Evolutionary conservation across 2,329 filamentous ascomycete genomes (phyloP).

Genomic region (Paracamarosporium sp.): DNA sequence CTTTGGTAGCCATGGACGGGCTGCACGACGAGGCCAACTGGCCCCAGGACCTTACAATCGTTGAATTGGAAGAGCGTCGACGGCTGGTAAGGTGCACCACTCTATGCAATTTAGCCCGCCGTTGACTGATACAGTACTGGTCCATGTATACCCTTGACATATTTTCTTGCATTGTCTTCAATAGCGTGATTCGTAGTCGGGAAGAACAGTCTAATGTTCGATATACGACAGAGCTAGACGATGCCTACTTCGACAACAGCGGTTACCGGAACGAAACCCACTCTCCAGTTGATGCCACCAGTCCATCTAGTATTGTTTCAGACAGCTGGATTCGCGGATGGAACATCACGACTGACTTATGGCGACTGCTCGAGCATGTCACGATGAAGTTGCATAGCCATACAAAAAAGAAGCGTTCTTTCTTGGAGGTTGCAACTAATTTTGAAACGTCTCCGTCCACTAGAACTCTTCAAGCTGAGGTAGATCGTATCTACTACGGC

Average conservation of each 20-base stretch:
- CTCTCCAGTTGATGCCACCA: conserved; percentile 22
- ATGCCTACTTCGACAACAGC: conserved; percentile 48
- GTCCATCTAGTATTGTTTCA: conserved; percentile 15
- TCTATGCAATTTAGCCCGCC: not conserved
- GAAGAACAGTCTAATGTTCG: conserved; percentile 56
- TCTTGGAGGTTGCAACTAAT: conserved; percentile 12
- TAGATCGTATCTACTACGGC: conserved; percentile 18
- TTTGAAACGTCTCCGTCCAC: conserved; percentile 26
- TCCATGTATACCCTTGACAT: conserved; percentile 65
- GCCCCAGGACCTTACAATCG: conserved; percentile 53
- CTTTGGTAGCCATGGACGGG: conserved; percentile 55
- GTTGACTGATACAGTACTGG: conserved; percentile 51
- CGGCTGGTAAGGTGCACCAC: not conserved
- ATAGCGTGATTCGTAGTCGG: conserved; percentile 53
- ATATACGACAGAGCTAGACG: conserved; percentile 57
- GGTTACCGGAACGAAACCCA: not conserved
- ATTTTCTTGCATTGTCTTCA: conserved; percentile 61
- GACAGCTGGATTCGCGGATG: conserved; percentile 61
- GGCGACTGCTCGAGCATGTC: conserved; percentile 62
- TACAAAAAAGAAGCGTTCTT: not conserved
- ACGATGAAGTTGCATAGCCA: conserved; percentile 26
- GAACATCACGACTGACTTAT: conserved; percentile 65
- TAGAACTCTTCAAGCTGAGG: conserved; percentile 24
- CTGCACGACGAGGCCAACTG: conserved; percentile 63
- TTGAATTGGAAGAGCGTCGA: conserved; percentile 52